Evolutionary conservation across 768 basidiomycete species (phyloP), one percentile per base, ranked within the genome.

Genomic region (Lepiota brunneoincarnata): DNA sequence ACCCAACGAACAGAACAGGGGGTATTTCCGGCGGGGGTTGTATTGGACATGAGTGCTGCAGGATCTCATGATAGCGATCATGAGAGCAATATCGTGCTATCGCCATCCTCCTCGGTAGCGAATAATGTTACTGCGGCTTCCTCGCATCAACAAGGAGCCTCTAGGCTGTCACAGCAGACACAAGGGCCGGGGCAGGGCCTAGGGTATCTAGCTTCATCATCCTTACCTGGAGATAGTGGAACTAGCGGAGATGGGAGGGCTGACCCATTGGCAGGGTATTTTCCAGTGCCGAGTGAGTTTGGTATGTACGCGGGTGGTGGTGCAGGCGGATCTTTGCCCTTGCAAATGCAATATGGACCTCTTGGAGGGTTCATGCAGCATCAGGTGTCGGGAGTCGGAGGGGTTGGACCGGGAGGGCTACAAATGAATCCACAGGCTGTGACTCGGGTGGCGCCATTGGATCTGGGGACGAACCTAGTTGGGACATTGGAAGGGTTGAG

Each of bases 401-500:
- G 45, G 34, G 35, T 37, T 17, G 35, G 18, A 31, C 31, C 42
- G 12, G 43, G 51, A 14, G 43, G 44, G 14, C 20, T 54, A 9
- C 52, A 40, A 28, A 54, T 52, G 17, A 45, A 52, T 15, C 51
- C 51, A 28, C 42, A 37, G 23, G 35, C 51, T 15, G 51, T 52
- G 37, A 54, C 37, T 18, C 35, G 44, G 23, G 52, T 54, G 44
- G 52, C 52, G 17, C 52, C 52, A 5, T 31, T 54, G 35, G 52
- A 54, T 47, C 36, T 54, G 38, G 52, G 44, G 44, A 54, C 52
- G 37, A 54, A 38, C 31, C 26, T 54, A n/a, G 23, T 46, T 31
- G 49, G 54, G 23, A 55, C 59, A 5, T 41, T 60, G 36, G 49
- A 60, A 34, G 54, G 56, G 31, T 26, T 60, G 24, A 49, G 57